phyloP scores from a whole-genome alignment of 2,329 filamentous ascomycete genomes.

The Malbranchea zuffiana region DNA sequence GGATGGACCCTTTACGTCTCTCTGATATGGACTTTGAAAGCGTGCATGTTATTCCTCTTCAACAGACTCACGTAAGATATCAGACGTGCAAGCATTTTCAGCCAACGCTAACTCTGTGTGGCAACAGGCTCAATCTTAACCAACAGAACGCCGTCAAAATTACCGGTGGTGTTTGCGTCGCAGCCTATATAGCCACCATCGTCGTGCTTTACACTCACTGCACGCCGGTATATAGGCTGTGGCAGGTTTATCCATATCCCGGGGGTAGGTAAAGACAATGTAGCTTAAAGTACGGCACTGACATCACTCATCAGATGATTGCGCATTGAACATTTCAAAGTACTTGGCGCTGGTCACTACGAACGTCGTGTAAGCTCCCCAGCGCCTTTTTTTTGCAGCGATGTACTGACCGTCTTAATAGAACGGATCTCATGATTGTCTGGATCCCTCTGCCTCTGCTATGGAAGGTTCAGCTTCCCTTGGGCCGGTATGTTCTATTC shows the following conservation, averaged over 20 bases:
- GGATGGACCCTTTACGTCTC: conserved; percentile 36
- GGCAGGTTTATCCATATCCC: conserved; percentile 35
- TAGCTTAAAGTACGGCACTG: neutral
- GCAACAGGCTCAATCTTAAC: conserved; percentile 24
- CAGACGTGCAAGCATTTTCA: neutral
- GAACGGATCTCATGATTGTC: conserved; percentile 33
- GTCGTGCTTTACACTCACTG: conserved; percentile 30
- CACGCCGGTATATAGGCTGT: conserved; percentile 29
- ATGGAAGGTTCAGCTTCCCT: conserved; percentile 30
- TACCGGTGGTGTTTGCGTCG: conserved; percentile 22
- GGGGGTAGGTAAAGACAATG: conserved; percentile 22
- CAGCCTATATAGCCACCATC: conserved; percentile 27
- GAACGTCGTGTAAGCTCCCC: conserved; percentile 26
- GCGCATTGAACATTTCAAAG: conserved; percentile 29
- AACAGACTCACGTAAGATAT: conserved; percentile 32
- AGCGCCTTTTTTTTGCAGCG: neutral
- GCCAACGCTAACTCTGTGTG: neutral
- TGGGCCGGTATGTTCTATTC: conserved; percentile 20
- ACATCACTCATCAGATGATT: conserved; percentile 21
- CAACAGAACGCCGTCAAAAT: conserved; percentile 32
- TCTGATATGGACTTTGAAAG: conserved; percentile 36
- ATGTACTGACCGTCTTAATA: conserved; percentile 13
- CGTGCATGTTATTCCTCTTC: conserved; percentile 37
- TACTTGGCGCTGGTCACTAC: conserved; percentile 30
- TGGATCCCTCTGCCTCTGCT: conserved; percentile 34